Evolutionary conservation across 2,329 filamentous ascomycete genomes (phyloP), one percentile per base, ranked within the genome.

Genomic region (Metarhizium humberi): DNA sequence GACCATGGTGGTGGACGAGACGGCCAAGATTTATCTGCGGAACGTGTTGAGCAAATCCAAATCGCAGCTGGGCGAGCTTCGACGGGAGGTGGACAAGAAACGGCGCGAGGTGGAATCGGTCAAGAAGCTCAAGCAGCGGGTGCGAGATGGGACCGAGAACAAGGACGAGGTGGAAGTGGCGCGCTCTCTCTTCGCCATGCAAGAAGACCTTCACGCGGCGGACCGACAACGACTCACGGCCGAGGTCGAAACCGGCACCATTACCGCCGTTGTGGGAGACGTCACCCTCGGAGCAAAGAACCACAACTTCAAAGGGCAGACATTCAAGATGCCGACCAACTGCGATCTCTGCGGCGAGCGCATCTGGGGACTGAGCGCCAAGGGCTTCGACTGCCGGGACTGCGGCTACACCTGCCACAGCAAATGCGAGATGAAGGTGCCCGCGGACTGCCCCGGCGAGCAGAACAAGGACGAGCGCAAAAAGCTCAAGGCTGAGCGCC

Each of bases 381-480:
- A 99, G 73, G 94, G 94, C 0, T 95, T 96, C 67, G 92, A 95
- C 68, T 99, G 94, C 67, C 84, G 88, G 62, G 92, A 97, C 69
- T 99, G 94, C 66, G 94, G 95, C 38, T 99, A 96, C 73, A 96
- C 92, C 2, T 99, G 94, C 67, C 94, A 99, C 73, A 95, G 86
- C 76, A 99, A 99, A 74, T 99, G 94, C 69, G 90, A 99, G 75
- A 94, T 99, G 87, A 99, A 97, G 72, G 94, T 97, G 0, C 91
- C 94, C 0, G 88, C 94, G 7, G 90, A 96, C 67, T 99, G 94
- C 66, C 94, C 94, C 0, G 94, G 94, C 51, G 94, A 97, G 67
- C 84, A 94, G 67, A 86, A 79, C 59, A 99, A 97, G 71, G 94
- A 97, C 59, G 92, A 96, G 64, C 92, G 86, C 75, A 99, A 96